phyloP scores from a whole-genome alignment of 176 grass and related monocot genomes.

The Hordeum vulgare region DNA sequence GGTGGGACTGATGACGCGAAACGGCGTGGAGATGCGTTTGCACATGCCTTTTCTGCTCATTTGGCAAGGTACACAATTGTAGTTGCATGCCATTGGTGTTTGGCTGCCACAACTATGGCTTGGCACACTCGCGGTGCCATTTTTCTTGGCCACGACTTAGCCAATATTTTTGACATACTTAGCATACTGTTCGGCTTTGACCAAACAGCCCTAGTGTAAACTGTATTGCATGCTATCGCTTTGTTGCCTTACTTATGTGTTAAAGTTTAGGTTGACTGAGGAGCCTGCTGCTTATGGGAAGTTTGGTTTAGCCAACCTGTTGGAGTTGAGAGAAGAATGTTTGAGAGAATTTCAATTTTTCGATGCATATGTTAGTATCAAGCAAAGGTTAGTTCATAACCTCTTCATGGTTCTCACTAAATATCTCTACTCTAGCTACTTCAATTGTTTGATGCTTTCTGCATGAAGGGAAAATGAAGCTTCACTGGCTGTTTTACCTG shows the following conservation, averaged over 20 bases:
- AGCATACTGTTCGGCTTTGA: background rate
- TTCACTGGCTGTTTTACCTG: conserved; percentile 92
- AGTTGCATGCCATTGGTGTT: background rate
- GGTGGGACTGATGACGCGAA: conserved; percentile 95
- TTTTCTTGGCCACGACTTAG: background rate
- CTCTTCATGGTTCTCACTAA: background rate
- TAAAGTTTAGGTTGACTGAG: conserved; percentile 87
- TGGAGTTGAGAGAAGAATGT: conserved; percentile 98
- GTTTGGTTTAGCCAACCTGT: conserved; percentile 80
- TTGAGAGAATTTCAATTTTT: conserved; percentile 95
- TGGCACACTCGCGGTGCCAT: background rate
- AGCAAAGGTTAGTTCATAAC: conserved; percentile 69
- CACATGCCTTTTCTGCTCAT: conserved; percentile 95
- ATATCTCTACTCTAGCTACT: conserved; percentile 1
- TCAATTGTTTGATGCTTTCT: conserved; percentile 16
- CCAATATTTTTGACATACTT: background rate
- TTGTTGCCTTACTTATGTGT: conserved; percentile 34
- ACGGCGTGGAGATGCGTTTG: conserved; percentile 95
- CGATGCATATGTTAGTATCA: conserved; percentile 97
- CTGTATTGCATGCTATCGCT: background rate
- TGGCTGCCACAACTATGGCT: background rate
- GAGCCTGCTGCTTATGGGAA: conserved; percentile 97
- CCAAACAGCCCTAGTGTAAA: background rate
- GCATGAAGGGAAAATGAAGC: conserved; percentile 92
- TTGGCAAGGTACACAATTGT: conserved; percentile 64